Evolutionary conservation across 768 basidiomycete species (phyloP).

Genomic region (Suillus decipiens): DNA sequence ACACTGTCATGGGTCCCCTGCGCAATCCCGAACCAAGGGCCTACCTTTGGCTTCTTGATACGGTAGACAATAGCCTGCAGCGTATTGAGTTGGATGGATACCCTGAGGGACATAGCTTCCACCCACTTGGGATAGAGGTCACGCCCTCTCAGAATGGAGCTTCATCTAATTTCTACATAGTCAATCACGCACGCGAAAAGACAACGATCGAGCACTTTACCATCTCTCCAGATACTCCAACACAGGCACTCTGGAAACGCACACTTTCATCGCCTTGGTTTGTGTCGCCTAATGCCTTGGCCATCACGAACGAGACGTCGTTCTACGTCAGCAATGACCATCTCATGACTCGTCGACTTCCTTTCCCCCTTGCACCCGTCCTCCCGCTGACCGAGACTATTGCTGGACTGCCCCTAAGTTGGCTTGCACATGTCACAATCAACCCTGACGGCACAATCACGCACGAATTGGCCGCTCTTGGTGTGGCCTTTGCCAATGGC

Average conservation of each 20-base stretch:
- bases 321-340: constrained; percentile 81
- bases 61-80: constrained; percentile 29
- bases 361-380: constrained; percentile 46
- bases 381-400: constrained; percentile 57
- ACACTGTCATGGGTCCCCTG: constrained; percentile 76
- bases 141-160: constrained; percentile 52
- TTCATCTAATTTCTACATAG: constrained; percentile 58
- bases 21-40: constrained; percentile 58
- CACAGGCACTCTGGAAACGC: constrained; percentile 53
- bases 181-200: constrained; percentile 65
- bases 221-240: constrained; percentile 45
- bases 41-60: constrained; percentile 57
- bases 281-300: constrained; percentile 66
- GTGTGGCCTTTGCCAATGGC: constrained; percentile 71
- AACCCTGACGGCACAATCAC: constrained; percentile 32
- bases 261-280: constrained; percentile 62
- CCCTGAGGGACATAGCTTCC: constrained; percentile 62
- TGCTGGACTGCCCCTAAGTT: constrained; percentile 57
- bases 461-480: constrained; percentile 44
- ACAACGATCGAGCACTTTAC: constrained; percentile 72
- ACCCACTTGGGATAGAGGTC: constrained; percentile 67
- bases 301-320: constrained; percentile 62
- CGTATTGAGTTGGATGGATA: constrained; percentile 51
- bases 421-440: constrained; percentile 57
- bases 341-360: constrained; percentile 61